Percentiles rank a stretch among this genome's conserved stretches.
Evolutionary conservation across 2,329 filamentous ascomycete genomes (phyloP).

Genomic region (Fusarium compactum): DNA sequence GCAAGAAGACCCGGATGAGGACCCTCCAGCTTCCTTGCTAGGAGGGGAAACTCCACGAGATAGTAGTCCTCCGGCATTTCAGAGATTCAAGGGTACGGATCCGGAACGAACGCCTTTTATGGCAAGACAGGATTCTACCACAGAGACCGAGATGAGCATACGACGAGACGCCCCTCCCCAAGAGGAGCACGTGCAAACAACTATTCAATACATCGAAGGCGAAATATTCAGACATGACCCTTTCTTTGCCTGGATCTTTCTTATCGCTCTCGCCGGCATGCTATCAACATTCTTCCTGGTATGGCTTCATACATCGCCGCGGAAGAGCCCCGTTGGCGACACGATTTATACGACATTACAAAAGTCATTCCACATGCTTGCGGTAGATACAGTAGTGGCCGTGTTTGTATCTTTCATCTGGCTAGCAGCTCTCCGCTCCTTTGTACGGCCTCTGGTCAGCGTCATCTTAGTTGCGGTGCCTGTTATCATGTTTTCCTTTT

Average conservation of each 20-base stretch:
- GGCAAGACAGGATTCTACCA: slow-evolving; percentile 57
- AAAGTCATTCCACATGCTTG: slow-evolving; percentile 88
- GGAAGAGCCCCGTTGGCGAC: slow-evolving; percentile 82
- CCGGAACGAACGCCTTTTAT: slow-evolving; percentile 56
- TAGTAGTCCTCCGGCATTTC: slow-evolving; percentile 70
- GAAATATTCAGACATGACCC: slow-evolving; percentile 86
- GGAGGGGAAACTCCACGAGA: slow-evolving; percentile 63
- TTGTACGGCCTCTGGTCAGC: slow-evolving; percentile 85
- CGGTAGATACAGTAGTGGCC: slow-evolving; percentile 91
- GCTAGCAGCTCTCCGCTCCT: slow-evolving; percentile 88
- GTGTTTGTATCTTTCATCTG: slow-evolving; percentile 89
- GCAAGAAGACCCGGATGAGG: slow-evolving; percentile 67
- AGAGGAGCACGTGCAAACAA: slow-evolving; percentile 53
- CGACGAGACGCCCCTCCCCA: slow-evolving; percentile 53
- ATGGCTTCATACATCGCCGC: slow-evolving; percentile 85
- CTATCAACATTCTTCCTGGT: slow-evolving; percentile 91
- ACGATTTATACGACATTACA: slow-evolving; percentile 93
- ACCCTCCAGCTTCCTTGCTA: slow-evolving; percentile 71
- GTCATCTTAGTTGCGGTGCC: slow-evolving; percentile 87
- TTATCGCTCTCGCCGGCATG: slow-evolving; percentile 85
- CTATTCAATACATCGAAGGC: slow-evolving; percentile 68
- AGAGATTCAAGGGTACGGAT: slow-evolving; percentile 63
- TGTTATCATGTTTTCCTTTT: slow-evolving; percentile 87
- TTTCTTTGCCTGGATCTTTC: slow-evolving; percentile 91
- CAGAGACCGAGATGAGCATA: slow-evolving; percentile 61